Base-by-base conservation (phyloP, 2,329 filamentous ascomycete species). In the Ascochyta clinopodiicola region DNA sequence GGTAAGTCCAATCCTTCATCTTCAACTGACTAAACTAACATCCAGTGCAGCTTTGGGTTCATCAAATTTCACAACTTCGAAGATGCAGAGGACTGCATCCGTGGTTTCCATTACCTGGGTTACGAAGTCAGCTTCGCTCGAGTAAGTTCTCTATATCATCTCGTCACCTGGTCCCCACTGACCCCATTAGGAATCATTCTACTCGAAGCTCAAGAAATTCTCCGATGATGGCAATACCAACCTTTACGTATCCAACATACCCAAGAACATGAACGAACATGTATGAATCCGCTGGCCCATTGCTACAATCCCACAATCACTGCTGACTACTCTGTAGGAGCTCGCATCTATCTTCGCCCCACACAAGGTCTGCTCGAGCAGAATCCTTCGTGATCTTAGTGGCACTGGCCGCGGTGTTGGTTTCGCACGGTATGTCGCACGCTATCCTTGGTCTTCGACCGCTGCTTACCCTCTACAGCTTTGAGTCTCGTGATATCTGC, bases 111-210 rank as follows among this genome's bases (percentile, higher is more conserved):
- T 74, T 89, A 90, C 70, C 86, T 96, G 63, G 94, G 94, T 49
- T 99, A 98, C 72, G 95, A 99, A 81, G 94, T 96, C 68, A 96
- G 94, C 72, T 98, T 98, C 79, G 95, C 96, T 66, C 86, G 93
- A 71, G 92, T 96, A 79, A 72, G 84, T 78, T 25, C 52, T 21
- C n/a, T 49, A 32, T 49, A 42, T 12, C 3, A 17, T 48, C 17
- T 9, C n/a, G 15, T 35, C 12, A 8, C 24, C 29, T 22, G 12
- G 15, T 9, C 17, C 21, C 24, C 40, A 15, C 60, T 73, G 15
- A 74, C 37, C 3, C 9, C 32, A 60, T 45, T n/a, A 59, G 56
- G 95, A 98, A 81, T 98, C 94, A 19, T 97, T 98, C 80, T 99
- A 99, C 77, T 93, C 93, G 64, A 92, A 96, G 67, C 89, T 99